A percentile compares a stretch with the other conserved stretches of the same genome.
phyloP scores from a whole-genome alignment of 129 eudicot species.

The Flaveria bidentis region DNA sequence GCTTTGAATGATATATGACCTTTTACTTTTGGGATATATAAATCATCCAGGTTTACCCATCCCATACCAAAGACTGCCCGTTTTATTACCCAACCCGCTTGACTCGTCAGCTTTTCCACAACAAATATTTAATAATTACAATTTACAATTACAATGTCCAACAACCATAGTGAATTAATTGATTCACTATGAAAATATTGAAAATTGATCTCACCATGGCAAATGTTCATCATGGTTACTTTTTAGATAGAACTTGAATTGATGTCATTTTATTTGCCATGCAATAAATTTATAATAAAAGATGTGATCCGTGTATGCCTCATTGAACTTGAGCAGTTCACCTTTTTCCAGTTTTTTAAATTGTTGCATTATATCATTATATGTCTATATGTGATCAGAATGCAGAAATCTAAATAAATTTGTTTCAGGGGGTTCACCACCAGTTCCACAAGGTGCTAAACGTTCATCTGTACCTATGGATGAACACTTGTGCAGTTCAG shows the following conservation, averaged over 20 bases:
- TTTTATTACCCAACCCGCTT: neutral
- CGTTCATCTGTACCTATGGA: conserved; percentile 18
- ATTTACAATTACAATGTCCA: neutral
- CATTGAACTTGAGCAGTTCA: neutral
- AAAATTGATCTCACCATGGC: neutral
- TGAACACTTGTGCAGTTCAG: conserved; percentile 32
- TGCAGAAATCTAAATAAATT: neutral
- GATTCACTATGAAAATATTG: neutral
- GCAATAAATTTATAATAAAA: neutral
- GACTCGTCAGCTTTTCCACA: neutral
- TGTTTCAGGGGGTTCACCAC: conserved; percentile 23
- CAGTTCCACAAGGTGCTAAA: conserved; percentile 25
- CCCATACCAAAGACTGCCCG: neutral
- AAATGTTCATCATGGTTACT: neutral
- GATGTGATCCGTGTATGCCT: neutral
- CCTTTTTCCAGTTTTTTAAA: neutral
- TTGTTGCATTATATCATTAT: neutral
- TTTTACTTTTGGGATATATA: neutral
- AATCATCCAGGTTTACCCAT: neutral
- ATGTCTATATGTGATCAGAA: neutral
- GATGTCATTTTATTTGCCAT: neutral
- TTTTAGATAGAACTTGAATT: neutral
- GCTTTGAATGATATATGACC: neutral
- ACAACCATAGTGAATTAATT: neutral
- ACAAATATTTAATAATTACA: neutral